Conservation (phyloP, 495 filamentous ascomycete species). For the Hyaloscypha bicolor region DNA sequence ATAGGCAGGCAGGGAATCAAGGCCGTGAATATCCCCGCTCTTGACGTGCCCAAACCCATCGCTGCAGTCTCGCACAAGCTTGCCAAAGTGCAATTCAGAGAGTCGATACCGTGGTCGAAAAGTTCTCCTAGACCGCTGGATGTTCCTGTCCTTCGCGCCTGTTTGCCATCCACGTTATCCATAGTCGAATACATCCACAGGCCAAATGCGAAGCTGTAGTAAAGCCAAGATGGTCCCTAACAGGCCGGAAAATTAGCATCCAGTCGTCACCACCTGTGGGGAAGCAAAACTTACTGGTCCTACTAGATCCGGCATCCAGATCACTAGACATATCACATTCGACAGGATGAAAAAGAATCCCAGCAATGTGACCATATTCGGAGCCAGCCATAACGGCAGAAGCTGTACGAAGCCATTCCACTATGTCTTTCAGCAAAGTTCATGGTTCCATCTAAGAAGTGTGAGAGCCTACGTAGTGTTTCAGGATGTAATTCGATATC, state of each 20-base stretch:
- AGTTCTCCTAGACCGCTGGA: slow-evolving; percentile 94
- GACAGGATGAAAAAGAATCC: slow-evolving; percentile 92
- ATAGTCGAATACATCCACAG: slow-evolving; percentile 98
- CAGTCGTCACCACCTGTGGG: not conserved
- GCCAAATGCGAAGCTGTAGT: slow-evolving; percentile 91
- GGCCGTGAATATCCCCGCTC: slow-evolving; percentile 86
- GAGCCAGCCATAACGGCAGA: slow-evolving; percentile 92
- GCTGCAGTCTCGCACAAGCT: slow-evolving; percentile 87
- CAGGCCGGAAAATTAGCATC: slow-evolving; percentile 6
- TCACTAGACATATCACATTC: slow-evolving; percentile 78
- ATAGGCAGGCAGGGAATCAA: slow-evolving; percentile 90
- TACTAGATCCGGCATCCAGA: slow-evolving; percentile 87
- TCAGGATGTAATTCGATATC: slow-evolving; percentile 89
- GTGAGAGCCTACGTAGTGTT: slow-evolving; percentile 76
- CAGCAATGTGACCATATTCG: slow-evolving; percentile 95
- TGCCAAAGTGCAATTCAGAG: slow-evolving; percentile 91
- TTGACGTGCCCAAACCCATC: slow-evolving; percentile 82
- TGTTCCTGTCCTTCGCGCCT: slow-evolving; percentile 90
- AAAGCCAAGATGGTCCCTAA: slow-evolving; percentile 86
- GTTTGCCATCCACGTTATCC: slow-evolving; percentile 98
- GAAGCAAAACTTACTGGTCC: slow-evolving; percentile 69
- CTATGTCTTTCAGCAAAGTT: slow-evolving; percentile 49
- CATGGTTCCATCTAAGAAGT: not conserved
- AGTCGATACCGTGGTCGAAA: slow-evolving; percentile 99
- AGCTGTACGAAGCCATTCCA: slow-evolving; percentile 97